Evolutionary conservation across 2,329 filamentous ascomycete genomes (phyloP).

Genomic region (Pyricularia sp.): DNA sequence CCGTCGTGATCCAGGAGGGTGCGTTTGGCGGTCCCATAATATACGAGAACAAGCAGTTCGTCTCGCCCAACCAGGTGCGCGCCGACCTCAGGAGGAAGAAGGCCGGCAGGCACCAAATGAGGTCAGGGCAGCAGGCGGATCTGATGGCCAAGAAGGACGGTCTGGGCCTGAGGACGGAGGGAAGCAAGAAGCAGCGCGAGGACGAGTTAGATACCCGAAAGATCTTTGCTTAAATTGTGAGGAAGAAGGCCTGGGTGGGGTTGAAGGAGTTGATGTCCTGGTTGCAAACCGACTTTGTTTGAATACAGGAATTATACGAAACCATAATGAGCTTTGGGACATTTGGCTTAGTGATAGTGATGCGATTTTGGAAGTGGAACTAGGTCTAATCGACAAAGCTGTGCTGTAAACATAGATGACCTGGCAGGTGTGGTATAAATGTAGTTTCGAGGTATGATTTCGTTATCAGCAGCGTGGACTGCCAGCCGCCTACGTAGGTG

Average conservation of each 20-base stretch:
- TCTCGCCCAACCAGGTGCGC: slow-evolving; percentile 90
- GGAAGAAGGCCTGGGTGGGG: too few species aligned
- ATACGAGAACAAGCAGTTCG: slow-evolving; percentile 96
- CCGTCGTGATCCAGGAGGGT: slow-evolving; percentile 90
- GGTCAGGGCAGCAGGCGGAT: slow-evolving; percentile 66
- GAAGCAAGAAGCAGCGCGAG: slow-evolving; percentile 50
- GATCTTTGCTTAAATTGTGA: slow-evolving; percentile 55
- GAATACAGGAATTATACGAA: neutral
- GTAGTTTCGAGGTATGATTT: neutral
- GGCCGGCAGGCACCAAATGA: slow-evolving; percentile 66
- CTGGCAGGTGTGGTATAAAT: neutral
- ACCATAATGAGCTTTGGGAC: neutral
- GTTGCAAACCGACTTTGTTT: neutral
- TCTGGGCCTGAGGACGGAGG: slow-evolving; percentile 62
- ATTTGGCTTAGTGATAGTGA: neutral
- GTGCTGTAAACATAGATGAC: neutral
- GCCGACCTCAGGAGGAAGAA: slow-evolving; percentile 69
- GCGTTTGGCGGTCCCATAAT: slow-evolving; percentile 94
- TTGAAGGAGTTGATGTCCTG: neutral
- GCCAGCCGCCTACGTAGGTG: neutral
- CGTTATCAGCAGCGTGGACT: neutral
- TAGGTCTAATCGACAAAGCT: neutral
- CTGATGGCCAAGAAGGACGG: slow-evolving; percentile 65
- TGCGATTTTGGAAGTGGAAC: neutral
- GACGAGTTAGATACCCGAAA: slow-evolving; percentile 68